Evolutionary conservation across 202 grass and related monocot species (phyloP).

Genomic region (Carex sylvatica): DNA sequence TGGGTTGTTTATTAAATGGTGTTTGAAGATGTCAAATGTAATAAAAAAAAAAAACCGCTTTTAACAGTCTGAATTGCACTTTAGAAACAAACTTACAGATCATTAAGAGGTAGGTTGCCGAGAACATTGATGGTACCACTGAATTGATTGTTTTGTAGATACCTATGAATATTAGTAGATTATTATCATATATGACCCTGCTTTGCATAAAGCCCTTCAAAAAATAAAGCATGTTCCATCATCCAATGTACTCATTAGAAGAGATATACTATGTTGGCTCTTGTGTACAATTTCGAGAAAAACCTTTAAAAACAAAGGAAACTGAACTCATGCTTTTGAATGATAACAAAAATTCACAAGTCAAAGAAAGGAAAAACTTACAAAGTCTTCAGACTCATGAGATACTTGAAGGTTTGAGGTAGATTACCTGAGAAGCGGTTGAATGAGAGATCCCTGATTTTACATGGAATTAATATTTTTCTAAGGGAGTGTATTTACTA

Average conservation of each 20-base stretch:
- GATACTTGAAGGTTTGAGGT: constrained; percentile 63
- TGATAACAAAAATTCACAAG: background rate
- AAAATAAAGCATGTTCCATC: background rate
- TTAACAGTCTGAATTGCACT: background rate
- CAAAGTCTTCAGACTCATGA: constrained; percentile 67
- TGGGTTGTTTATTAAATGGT: background rate
- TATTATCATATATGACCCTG: constrained; percentile 2
- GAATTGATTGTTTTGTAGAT: constrained; percentile 92
- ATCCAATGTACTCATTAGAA: background rate
- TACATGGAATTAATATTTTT: constrained; percentile 30
- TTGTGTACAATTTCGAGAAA: background rate
- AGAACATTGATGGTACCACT: constrained; percentile 71
- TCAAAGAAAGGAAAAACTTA: constrained; percentile 33
- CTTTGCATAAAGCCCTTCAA: background rate
- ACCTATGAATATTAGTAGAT: constrained; percentile 36
- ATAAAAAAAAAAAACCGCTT: background rate
- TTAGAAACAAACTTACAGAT: constrained; percentile 67
- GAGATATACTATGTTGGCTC: background rate
- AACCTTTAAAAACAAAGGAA: background rate
- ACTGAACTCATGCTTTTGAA: background rate
- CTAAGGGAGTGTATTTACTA: background rate
- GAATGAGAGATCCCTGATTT: constrained; percentile 88
- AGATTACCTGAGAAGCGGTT: constrained; percentile 81
- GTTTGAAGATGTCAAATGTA: constrained; percentile 5
- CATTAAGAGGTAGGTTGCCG: constrained; percentile 61